These are phyloP conservation scores for Naematelia aurantialba DNA, from an alignment of 768 basidiomycete species.

Conservation along the genomic window DNA sequence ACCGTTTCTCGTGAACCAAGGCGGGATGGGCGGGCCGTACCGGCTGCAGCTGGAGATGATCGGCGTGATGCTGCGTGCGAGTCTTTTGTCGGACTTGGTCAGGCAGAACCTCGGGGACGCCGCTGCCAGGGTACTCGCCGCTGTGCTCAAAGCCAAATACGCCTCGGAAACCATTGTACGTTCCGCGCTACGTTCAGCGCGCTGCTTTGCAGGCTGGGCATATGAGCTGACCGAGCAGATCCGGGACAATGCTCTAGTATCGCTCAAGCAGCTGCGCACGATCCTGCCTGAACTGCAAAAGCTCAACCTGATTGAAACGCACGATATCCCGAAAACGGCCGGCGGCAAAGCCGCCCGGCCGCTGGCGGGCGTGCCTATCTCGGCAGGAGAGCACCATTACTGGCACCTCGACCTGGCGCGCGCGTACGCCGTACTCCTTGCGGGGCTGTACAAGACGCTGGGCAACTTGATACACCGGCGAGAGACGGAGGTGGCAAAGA, in stretches of 20 bases:
- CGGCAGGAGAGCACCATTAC: conserved; percentile 52
- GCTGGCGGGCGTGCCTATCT: conserved; percentile 35
- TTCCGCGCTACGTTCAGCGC: conserved; percentile 12
- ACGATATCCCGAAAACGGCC: conserved; percentile 86
- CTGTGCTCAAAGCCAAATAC: conserved; percentile 77
- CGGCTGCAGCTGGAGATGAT: conserved; percentile 27
- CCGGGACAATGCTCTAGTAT: conserved; percentile 88
- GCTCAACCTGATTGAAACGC: conserved; percentile 78
- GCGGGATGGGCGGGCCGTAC: neutral
- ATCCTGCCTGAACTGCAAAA: conserved; percentile 72
- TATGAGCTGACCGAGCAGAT: conserved; percentile 58
- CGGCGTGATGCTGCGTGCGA: conserved; percentile 57
- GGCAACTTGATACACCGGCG: conserved; percentile 76
- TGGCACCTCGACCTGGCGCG: conserved; percentile 90
- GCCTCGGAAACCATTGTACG: conserved; percentile 90
- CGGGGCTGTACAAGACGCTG: conserved; percentile 80
- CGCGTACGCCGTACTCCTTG: conserved; percentile 72
- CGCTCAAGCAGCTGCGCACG: conserved; percentile 77
- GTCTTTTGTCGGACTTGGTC: conserved; percentile 59
- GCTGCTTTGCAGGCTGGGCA: neutral
- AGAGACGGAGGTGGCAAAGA: conserved; percentile 67
- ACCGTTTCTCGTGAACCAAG: conserved; percentile 18
- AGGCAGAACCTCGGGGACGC: conserved; percentile 77
- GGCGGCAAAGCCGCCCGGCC: conserved; percentile 67
- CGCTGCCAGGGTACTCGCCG: conserved; percentile 74